Conservation (phyloP, 805 yeast genomes). For the Nakazawaea sp. region DNA sequence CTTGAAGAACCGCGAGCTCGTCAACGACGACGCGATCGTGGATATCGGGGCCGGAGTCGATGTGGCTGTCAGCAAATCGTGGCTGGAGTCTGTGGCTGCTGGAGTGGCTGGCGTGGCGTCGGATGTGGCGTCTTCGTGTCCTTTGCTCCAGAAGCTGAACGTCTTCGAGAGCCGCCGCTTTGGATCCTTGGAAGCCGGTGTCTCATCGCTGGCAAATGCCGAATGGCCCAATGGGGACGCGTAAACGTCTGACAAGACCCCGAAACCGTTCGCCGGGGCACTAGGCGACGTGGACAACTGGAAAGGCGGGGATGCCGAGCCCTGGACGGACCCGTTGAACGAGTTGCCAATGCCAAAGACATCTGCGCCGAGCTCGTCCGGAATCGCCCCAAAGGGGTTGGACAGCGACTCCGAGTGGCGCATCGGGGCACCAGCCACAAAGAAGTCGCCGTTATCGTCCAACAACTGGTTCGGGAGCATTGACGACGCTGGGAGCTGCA, state of each 20-base stretch:
- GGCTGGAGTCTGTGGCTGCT: background rate
- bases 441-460: constrained; percentile 1
- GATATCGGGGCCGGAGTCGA: background rate
- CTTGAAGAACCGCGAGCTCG: constrained; percentile 11
- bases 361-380: background rate
- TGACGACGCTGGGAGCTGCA: background rate
- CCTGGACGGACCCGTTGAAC: background rate
- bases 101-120: background rate
- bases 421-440: too few species aligned
- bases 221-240: background rate
- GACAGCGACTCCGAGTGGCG: too few species aligned
- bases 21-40: constrained; percentile 7
- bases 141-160: constrained; percentile 19
- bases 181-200: constrained; percentile 10
- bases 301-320: background rate
- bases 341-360: background rate
- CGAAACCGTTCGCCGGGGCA: background rate
- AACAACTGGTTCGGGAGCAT: constrained; percentile 8
- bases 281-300: constrained; percentile 1
- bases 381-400: background rate
- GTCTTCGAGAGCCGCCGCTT: constrained; percentile 24
- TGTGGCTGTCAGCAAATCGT: background rate
- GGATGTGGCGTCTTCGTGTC: background rate
- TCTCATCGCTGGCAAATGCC: too few species aligned
- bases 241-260: background rate